Conservation (phyloP, 257 asterid species). For the Ocimum tenuiflorum region DNA sequence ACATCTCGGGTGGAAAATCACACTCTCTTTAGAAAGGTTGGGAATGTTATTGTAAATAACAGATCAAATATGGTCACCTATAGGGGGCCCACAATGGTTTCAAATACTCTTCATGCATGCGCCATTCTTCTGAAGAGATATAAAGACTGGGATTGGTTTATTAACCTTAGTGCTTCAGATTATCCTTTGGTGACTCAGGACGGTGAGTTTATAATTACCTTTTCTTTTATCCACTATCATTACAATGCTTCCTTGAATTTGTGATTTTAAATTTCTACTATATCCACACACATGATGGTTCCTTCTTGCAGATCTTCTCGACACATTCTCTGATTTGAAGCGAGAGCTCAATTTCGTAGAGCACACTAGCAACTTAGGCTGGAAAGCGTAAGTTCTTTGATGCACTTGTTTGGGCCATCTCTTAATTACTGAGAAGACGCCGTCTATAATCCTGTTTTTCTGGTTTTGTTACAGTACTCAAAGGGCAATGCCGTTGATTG, state of each 20-base stretch:
- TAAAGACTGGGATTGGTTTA: constrained; percentile 97
- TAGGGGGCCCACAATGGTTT: constrained; percentile 93
- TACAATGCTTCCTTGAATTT: neutral
- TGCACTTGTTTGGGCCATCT: neutral
- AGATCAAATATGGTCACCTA: constrained; percentile 90
- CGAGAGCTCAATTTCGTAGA: constrained; percentile 59
- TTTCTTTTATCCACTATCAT: neutral
- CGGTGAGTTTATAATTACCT: constrained; percentile 52
- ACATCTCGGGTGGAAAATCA: constrained; percentile 47
- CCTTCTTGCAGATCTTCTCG: constrained; percentile 63
- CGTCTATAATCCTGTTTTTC: constrained; percentile 6
- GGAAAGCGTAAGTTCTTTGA: constrained; percentile 61
- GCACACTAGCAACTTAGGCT: constrained; percentile 62
- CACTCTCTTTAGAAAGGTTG: constrained; percentile 43
- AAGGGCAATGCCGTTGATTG: constrained; percentile 72
- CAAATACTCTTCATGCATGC: constrained; percentile 92
- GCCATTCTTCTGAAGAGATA: constrained; percentile 71
- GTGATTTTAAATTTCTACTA: neutral
- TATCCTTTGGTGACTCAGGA: constrained; percentile 98
- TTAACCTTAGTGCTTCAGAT: constrained; percentile 97
- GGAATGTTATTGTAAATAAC: constrained; percentile 64
- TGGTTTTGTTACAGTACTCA: constrained; percentile 34
- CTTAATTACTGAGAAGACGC: neutral
- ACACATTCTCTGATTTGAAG: constrained; percentile 40
- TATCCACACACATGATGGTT: neutral